Evolutionary conservation across 441 rosid genomes (phyloP).

Genomic region (Pelargonium cotyledonis): DNA sequence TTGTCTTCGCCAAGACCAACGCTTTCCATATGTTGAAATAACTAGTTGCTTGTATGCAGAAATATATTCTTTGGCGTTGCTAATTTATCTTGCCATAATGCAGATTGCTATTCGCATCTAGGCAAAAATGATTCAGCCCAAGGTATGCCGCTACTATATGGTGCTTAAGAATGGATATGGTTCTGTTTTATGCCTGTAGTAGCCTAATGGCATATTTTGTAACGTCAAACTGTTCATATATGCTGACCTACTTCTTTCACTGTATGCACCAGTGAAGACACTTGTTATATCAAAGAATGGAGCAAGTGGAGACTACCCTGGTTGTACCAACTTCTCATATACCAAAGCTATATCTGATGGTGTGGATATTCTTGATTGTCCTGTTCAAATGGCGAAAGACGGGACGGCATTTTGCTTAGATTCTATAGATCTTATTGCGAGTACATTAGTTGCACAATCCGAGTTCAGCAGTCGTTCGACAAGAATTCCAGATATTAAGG

Average conservation of each 20-base stretch:
- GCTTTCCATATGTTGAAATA: too few relatives aligned
- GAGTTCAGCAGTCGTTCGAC: conserved; percentile 26
- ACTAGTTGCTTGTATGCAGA: not conserved
- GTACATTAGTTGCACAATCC: conserved; percentile 32
- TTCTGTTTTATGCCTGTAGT: too few relatives aligned
- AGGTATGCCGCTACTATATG: too few relatives aligned
- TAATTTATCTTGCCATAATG: conserved; percentile 24
- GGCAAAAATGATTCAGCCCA: conserved; percentile 43
- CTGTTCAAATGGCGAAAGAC: conserved; percentile 46
- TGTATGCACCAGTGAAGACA: conserved; percentile 22
- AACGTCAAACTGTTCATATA: not conserved
- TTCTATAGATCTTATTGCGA: conserved; percentile 36
- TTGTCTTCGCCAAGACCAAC: too few relatives aligned
- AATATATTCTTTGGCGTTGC: conserved; percentile 13
- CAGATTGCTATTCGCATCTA: conserved; percentile 73
- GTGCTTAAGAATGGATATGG: too few relatives aligned
- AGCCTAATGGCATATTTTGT: not conserved
- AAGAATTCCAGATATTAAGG: conserved; percentile 29
- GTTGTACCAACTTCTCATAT: conserved; percentile 45
- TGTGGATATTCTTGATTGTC: conserved; percentile 43
- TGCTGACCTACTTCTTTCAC: not conserved
- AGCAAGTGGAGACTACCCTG: conserved; percentile 51
- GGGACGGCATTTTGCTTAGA: conserved; percentile 38
- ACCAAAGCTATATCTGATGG: conserved; percentile 34
- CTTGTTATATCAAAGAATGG: conserved; percentile 41